phyloP scores from a whole-genome alignment of 2,329 filamentous ascomycete genomes.

The Stemphylium beticola region DNA sequence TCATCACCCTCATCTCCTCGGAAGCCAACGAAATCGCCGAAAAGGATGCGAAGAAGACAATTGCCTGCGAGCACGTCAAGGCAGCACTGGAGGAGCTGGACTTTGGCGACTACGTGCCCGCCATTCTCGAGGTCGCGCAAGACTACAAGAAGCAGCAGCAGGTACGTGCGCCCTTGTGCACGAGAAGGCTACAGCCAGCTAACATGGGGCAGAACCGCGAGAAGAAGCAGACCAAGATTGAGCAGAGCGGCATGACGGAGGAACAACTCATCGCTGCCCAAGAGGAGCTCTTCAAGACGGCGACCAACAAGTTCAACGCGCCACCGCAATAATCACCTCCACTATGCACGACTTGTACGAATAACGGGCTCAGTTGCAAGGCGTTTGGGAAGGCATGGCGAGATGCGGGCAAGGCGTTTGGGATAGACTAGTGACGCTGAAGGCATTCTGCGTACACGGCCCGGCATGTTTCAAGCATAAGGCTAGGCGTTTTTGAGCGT shows the following conservation, averaged over 20 bases:
- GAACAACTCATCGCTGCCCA: constrained; percentile 90
- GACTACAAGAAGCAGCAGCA: constrained; percentile 94
- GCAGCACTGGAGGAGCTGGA: constrained; percentile 91
- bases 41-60: constrained; percentile 99
- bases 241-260: constrained; percentile 88
- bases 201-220: constrained; percentile 73
- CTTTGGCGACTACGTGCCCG: constrained; percentile 88
- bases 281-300: constrained; percentile 86
- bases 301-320: constrained; percentile 73
- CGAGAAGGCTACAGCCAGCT: constrained; percentile 10
- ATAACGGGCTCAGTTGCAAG: constrained; percentile 22
- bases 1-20: constrained; percentile 97
- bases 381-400: constrained; percentile 30
- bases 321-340: constrained; percentile 44
- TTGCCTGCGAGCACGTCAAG: constrained; percentile 96
- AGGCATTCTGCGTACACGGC: constrained; percentile 13
- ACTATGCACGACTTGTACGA: constrained; percentile 12
- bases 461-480: constrained; percentile 12
- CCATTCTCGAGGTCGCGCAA: constrained; percentile 83
- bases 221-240: constrained; percentile 97
- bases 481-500: constrained; percentile 8
- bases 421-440: constrained; percentile 24
- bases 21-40: constrained; percentile 99
- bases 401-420: constrained; percentile 30
- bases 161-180: constrained; percentile 59